Conservation (phyloP, 352 stramenopile genomes). For the Phytophthora colocasiae region DNA sequence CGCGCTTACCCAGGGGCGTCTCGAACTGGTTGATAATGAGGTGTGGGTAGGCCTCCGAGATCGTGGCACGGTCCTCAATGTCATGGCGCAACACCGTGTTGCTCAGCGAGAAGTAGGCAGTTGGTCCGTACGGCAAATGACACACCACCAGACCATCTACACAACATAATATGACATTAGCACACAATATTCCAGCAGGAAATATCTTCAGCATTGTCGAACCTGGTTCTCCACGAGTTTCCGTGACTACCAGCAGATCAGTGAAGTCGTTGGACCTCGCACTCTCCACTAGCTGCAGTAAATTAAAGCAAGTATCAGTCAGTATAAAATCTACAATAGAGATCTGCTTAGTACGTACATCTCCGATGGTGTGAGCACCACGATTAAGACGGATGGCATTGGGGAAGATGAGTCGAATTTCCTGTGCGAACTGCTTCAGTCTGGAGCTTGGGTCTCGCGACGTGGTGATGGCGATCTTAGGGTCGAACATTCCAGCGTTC, state of each 20-base stretch:
- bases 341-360: conserved; percentile 49
- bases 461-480: conserved; percentile 98
- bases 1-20: conserved; percentile 94
- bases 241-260: conserved; percentile 98
- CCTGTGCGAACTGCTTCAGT: conserved; percentile 99
- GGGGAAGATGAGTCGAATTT: conserved; percentile 98
- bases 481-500: conserved; percentile 96
- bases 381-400: conserved; percentile 99
- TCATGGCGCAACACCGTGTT: conserved; percentile 98
- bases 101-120: conserved; percentile 98
- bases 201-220: conserved; percentile 4
- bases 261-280: conserved; percentile 97
- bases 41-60: conserved; percentile 95
- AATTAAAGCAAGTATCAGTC: conserved; percentile 7
- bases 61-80: conserved; percentile 95
- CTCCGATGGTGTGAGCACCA: conserved; percentile 93
- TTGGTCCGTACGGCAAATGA: conserved; percentile 98
- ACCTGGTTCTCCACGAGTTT: conserved; percentile 98
- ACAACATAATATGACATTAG: conserved; percentile 20
- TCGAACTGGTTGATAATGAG: conserved; percentile 98
- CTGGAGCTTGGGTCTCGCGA: conserved; percentile 96
- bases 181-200: neutral
- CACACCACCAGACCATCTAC: conserved; percentile 97
- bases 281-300: conserved; percentile 95
- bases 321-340: neutral